Percentiles rank a stretch among this genome's conserved stretches.
phyloP scores from a whole-genome alignment of 2,329 filamentous ascomycete species.

The Fusarium kyushuense region DNA sequence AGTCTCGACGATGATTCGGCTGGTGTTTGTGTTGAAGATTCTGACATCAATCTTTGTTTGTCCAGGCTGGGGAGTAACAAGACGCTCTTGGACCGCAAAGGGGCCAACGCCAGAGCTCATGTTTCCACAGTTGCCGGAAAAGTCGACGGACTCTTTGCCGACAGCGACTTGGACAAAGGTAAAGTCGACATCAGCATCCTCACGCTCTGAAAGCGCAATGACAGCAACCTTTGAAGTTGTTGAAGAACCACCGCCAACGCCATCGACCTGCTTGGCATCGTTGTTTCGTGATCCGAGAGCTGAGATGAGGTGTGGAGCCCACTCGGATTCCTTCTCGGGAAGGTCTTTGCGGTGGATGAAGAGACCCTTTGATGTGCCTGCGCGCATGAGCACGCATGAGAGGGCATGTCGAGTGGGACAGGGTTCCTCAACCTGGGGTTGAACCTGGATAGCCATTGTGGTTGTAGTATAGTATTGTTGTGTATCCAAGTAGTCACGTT shows the following conservation, averaged over 20 bases:
- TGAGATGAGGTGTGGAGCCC: conserved; percentile 64
- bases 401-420: conserved; percentile 46
- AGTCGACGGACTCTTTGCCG: conserved; percentile 65
- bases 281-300: conserved; percentile 64
- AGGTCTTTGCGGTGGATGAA: conserved; percentile 68
- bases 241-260: conserved; percentile 70
- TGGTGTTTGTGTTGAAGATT: conserved; percentile 74
- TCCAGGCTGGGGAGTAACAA: conserved; percentile 47
- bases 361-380: conserved; percentile 72
- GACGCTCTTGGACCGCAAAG: conserved; percentile 67
- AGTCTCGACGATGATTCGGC: conserved; percentile 65
- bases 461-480: not conserved
- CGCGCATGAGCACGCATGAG: conserved; percentile 70
- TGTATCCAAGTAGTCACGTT: not conserved
- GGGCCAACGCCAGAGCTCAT: conserved; percentile 71
- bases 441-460: conserved; percentile 23
- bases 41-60: conserved; percentile 51
- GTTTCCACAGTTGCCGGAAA: conserved; percentile 73
- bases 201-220: conserved; percentile 56
- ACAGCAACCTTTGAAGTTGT: conserved; percentile 73
- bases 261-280: conserved; percentile 70
- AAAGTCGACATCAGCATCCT: conserved; percentile 68
- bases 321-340: conserved; percentile 59
- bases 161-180: conserved; percentile 73
- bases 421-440: not conserved